These are phyloP conservation scores for Rubia yunnanensis DNA, from an alignment of 257 asterid species.

Conservation along the genomic window DNA sequence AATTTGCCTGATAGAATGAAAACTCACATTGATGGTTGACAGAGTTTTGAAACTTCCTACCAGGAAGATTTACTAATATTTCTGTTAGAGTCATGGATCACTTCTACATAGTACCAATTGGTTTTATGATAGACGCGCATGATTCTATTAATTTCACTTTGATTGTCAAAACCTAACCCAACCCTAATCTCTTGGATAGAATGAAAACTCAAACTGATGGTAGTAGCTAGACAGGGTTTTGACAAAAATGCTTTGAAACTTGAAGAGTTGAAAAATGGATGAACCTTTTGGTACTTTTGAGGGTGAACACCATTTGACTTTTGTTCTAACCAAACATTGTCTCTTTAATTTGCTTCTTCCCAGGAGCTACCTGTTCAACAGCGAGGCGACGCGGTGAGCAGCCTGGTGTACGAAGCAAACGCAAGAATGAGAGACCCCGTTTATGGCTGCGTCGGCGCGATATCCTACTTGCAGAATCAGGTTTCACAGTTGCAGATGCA, in stretches of 20 bases:
- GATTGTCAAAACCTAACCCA: background rate
- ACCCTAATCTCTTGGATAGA: background rate
- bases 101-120: no score
- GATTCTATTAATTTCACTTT: no score
- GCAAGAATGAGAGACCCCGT: slow-evolving; percentile 87
- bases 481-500: slow-evolving; percentile 82
- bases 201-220: background rate
- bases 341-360: background rate
- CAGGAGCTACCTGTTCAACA: slow-evolving; percentile 80
- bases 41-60: no score
- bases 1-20: background rate
- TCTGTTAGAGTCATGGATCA: no score
- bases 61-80: no score
- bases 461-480: slow-evolving; percentile 71
- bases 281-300: no score
- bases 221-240: background rate
- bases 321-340: background rate
- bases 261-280: background rate
- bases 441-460: slow-evolving; percentile 85
- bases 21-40: background rate
- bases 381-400: slow-evolving; percentile 75
- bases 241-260: background rate
- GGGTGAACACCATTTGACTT: no score
- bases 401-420: slow-evolving; percentile 80
- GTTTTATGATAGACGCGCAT: no score